Evolutionary conservation across 345 rosid genomes (phyloP).

Genomic region (Citrus mangshanensis): DNA sequence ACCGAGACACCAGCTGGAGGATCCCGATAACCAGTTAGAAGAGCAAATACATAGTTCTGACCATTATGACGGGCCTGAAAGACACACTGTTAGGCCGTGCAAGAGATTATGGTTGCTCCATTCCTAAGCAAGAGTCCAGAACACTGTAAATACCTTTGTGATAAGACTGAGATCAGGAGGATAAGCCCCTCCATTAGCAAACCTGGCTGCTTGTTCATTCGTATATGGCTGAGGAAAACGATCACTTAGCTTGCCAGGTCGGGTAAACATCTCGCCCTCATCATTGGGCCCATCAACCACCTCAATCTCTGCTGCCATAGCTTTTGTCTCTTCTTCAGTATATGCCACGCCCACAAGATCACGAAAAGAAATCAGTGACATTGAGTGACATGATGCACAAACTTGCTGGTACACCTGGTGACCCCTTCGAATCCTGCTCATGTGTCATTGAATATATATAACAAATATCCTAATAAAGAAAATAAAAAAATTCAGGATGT

Average conservation of each 20-base stretch:
- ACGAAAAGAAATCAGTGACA: slow-evolving; percentile 91
- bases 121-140: not conserved
- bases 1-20: slow-evolving; percentile 50
- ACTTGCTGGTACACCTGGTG: slow-evolving; percentile 97
- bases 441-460: too few relatives aligned
- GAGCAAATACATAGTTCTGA: slow-evolving; percentile 69
- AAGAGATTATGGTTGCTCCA: not conserved
- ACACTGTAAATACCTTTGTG: slow-evolving; percentile 65
- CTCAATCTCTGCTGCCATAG: slow-evolving; percentile 99
- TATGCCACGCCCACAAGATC: slow-evolving; percentile 97
- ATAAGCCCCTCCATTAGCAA: slow-evolving; percentile 99
- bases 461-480: too few relatives aligned
- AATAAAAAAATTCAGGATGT: too few relatives aligned
- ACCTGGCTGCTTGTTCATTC: slow-evolving; percentile 94
- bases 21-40: slow-evolving; percentile 43
- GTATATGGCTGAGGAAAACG: slow-evolving; percentile 93
- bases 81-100: slow-evolving; percentile 3
- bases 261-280: slow-evolving; percentile 98
- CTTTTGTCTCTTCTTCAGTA: slow-evolving; percentile 96
- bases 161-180: slow-evolving; percentile 99
- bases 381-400: slow-evolving; percentile 99
- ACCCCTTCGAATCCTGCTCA: slow-evolving; percentile 92
- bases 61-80: slow-evolving; percentile 98
- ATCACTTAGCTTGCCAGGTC: slow-evolving; percentile 98
- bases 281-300: slow-evolving; percentile 98